phyloP scores from a whole-genome alignment of 805 yeast species.

The Cyberlindnera galapagoensis region DNA sequence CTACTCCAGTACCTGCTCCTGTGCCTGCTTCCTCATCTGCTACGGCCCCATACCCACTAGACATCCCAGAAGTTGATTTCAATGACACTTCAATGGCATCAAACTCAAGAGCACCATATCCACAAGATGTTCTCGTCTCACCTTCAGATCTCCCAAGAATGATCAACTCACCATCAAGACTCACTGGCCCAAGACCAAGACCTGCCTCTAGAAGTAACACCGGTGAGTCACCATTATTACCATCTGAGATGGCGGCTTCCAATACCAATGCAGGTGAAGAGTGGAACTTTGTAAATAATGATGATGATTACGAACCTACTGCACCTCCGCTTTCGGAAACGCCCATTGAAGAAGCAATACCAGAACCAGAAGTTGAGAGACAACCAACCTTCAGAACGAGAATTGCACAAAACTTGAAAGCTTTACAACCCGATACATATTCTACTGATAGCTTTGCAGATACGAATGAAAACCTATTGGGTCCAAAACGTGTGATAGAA shows the following conservation, averaged over 20 bases:
- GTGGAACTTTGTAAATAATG: conserved; percentile 4
- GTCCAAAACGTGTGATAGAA: background rate
- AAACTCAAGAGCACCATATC: conserved; percentile 16
- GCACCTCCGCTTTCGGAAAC: conserved; percentile 9
- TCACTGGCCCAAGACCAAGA: conserved; percentile 25
- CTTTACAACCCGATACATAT: conserved; percentile 16
- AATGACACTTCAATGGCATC: conserved; percentile 5
- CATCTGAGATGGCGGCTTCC: conserved; percentile 2
- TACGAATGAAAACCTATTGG: conserved; percentile 12
- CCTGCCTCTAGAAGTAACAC: conserved; percentile 11
- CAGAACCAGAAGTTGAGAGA: conserved; percentile 12
- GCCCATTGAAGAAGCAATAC: background rate
- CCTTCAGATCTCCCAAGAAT: conserved; percentile 3
- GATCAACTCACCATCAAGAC: conserved; percentile 9
- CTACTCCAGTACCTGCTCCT: conserved; percentile 2
- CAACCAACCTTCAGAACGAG: conserved; percentile 22
- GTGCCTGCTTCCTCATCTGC: conserved; percentile 1
- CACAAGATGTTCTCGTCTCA: conserved; percentile 6
- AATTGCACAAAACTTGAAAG: conserved; percentile 20
- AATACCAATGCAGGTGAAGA: conserved; percentile 2
- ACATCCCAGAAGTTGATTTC: conserved; percentile 8
- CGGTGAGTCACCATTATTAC: conserved; percentile 4
- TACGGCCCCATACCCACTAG: conserved; percentile 18
- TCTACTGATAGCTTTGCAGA: conserved; percentile 11
- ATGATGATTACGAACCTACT: conserved; percentile 6